These are phyloP conservation scores for Picea abies DNA, from an alignment of 83 land plant species.

Conservation along the genomic window DNA sequence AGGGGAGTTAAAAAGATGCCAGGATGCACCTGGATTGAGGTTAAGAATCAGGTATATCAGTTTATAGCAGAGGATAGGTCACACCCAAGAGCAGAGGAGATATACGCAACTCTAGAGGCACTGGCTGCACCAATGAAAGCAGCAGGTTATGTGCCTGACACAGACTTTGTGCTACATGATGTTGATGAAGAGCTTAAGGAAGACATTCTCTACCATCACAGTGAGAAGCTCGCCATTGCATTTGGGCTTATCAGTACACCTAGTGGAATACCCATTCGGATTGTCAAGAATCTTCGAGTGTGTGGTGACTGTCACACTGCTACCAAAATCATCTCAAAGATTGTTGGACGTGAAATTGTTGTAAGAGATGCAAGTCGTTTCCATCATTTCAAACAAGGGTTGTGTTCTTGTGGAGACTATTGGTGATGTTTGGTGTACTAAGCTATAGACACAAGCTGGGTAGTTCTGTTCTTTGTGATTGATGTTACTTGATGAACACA, in stretches of 20 bases:
- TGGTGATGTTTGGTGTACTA: background rate
- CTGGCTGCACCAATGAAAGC: slow-evolving; percentile 35
- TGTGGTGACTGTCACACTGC: slow-evolving; percentile 20
- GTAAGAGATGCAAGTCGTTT: slow-evolving; percentile 11
- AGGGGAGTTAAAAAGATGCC: slow-evolving; percentile 48
- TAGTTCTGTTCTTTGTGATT: too few species aligned
- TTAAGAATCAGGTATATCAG: slow-evolving; percentile 38
- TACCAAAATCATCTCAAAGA: slow-evolving; percentile 12
- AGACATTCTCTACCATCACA: background rate
- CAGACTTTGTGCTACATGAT: slow-evolving; percentile 1
- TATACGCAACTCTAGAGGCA: slow-evolving; percentile 22
- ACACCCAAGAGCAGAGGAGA: slow-evolving; percentile 40
- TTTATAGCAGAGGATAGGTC: slow-evolving; percentile 48
- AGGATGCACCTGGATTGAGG: slow-evolving; percentile 56
- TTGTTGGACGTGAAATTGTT: slow-evolving; percentile 12
- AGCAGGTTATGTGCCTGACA: slow-evolving; percentile 30
- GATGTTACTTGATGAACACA: too few species aligned
- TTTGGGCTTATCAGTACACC: slow-evolving; percentile 30
- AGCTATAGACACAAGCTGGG: too few species aligned
- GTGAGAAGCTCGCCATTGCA: slow-evolving; percentile 40
- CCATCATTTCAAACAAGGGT: slow-evolving; percentile 13
- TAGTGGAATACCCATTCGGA: slow-evolving; percentile 5
- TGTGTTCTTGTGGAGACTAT: slow-evolving; percentile 8
- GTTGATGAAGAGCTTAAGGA: background rate
- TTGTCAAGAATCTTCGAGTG: slow-evolving; percentile 16